Conservation (phyloP, 1,284 basidiomycete genomes). For the Malassezia pachydermatis region DNA sequence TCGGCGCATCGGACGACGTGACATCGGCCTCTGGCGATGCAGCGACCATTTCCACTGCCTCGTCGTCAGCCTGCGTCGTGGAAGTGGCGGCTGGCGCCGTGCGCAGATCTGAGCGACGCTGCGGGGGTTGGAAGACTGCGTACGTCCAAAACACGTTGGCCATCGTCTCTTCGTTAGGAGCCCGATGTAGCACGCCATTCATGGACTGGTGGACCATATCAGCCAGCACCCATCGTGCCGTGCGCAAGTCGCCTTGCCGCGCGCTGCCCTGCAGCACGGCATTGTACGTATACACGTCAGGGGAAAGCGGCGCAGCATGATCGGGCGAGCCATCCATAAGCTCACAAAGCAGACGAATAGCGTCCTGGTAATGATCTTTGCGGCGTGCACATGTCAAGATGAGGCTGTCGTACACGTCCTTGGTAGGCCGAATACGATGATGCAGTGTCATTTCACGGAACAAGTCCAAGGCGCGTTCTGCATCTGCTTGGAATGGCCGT, state of each 20-base stretch:
- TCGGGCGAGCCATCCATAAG: conserved; percentile 64
- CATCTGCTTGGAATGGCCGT: conserved; percentile 54
- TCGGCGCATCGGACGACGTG: conserved; percentile 48
- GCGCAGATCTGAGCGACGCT: conserved; percentile 15
- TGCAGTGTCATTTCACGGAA: conserved; percentile 79
- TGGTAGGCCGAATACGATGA: conserved; percentile 57
- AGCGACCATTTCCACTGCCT: neutral
- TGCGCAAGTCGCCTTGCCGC: conserved; percentile 66
- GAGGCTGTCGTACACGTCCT: conserved; percentile 66
- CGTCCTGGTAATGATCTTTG: conserved; percentile 35
- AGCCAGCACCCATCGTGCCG: conserved; percentile 79
- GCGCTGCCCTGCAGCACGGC: conserved; percentile 82
- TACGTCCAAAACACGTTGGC: conserved; percentile 78
- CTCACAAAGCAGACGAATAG: conserved; percentile 53
- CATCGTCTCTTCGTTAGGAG: conserved; percentile 65
- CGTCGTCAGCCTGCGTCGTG: neutral
- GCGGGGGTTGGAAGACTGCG: conserved; percentile 60
- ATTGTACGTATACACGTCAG: conserved; percentile 63
- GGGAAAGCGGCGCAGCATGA: conserved; percentile 52
- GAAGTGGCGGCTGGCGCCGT: neutral
- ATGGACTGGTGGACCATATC: conserved; percentile 59
- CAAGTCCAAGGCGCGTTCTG: conserved; percentile 81
- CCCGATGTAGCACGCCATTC: neutral
- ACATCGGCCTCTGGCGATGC: neutral
- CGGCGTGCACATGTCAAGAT: conserved; percentile 61